Evolutionary conservation across 2,329 filamentous ascomycete genomes (phyloP), one percentile per base, ranked within the genome.

Genomic region (Fusarium sp.): DNA sequence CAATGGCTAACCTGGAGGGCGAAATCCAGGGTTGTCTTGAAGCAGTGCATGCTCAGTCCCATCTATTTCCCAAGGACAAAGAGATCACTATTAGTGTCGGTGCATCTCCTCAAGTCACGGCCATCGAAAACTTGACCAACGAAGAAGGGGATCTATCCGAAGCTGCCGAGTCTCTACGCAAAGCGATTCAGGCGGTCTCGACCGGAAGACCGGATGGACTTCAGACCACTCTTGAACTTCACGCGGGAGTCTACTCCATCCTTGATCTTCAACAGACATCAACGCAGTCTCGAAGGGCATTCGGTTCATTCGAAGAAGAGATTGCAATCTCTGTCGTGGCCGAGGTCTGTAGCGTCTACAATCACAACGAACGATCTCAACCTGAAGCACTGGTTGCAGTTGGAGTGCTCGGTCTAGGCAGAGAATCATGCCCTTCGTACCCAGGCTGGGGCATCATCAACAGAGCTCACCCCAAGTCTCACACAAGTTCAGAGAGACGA

Each of bases 231-330:
- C 72, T 92, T 0, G 91, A 92, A 71, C 79, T 92, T 2, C 91
- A 93, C 71, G 91, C 91, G 0, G 91, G 91, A 0, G 90, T 92
- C 2, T 93, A 92, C 74, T 87, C 90, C 0, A 79, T 91, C 6
- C 83, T 92, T 6, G 91, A 92, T 73, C 85, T 92, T 76, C 91
- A 93, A 74, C 91, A 93, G 75, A 79, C 92, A 0, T 87, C 90
- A 0, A 92, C 91, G 0, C 83, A 87, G 12, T 87, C 40, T 73
- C 83, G 36, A 64, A 79, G 0, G 64, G 75, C 24, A 1, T 60
- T 77, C 1, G 72, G 77, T 31, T 38, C 55, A 27, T 82, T 44
- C 79, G 81, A 64, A 80, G 84, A 78, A 0, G 87, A 89, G 62
- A 85, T 93, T 22, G 89, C 86, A 0, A 81, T 91, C 1, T 86